Evolutionary conservation across 106 monocot species (phyloP).

Genomic region (Dendrobium officinale): DNA sequence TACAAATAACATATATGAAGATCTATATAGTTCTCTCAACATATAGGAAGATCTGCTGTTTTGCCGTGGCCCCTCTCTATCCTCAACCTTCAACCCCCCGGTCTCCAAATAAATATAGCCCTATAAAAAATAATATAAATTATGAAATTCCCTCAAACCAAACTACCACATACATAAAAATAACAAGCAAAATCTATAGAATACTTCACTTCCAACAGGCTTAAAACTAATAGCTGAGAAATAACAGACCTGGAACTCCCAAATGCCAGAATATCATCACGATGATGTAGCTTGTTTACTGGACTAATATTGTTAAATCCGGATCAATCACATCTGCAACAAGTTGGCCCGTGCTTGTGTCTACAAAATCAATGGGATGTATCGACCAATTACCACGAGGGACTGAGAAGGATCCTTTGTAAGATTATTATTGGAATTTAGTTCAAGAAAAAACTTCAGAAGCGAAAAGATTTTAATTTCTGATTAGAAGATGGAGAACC

Average conservation of each 20-base stretch:
- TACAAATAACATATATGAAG: too few species aligned
- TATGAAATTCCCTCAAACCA: background rate
- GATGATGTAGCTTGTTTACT: constrained; percentile 87
- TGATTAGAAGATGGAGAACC: constrained; percentile 22
- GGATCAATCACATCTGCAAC: constrained; percentile 75
- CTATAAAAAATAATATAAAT: constrained; percentile 11
- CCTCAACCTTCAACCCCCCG: constrained; percentile 5
- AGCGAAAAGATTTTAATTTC: background rate
- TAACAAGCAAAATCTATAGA: too few species aligned
- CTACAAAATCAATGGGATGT: constrained; percentile 97
- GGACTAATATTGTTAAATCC: constrained; percentile 82
- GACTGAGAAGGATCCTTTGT: constrained; percentile 75
- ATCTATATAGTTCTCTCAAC: too few species aligned
- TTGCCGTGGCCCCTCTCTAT: background rate
- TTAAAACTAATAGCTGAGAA: background rate
- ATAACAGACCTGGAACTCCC: constrained; percentile 78
- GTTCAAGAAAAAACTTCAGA: background rate
- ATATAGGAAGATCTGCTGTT: background rate
- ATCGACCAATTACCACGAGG: constrained; percentile 81
- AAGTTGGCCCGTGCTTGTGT: constrained; percentile 69
- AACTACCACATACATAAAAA: background rate
- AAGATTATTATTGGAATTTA: background rate
- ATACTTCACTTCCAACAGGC: too few species aligned
- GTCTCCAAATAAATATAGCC: constrained; percentile 65
- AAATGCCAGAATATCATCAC: constrained; percentile 75